Base-by-base conservation (phyloP, 2,329 filamentous ascomycete species). In the Ophiostoma tasmaniense region DNA sequence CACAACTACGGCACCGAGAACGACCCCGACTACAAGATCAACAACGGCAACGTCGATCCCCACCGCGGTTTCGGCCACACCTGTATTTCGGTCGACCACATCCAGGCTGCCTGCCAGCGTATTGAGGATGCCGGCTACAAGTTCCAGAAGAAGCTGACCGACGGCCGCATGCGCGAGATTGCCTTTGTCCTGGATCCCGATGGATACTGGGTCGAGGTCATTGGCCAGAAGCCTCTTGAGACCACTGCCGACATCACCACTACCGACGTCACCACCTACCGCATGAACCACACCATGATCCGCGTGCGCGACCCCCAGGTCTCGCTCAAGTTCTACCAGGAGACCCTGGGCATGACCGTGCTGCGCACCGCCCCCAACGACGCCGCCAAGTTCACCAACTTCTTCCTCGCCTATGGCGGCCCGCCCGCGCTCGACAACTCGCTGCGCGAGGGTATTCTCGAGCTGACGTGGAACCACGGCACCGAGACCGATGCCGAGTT, bases 141-240 rank as follows among this genome's bases (percentile, higher is more conserved):
- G 72, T 99, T 98, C 80, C 92, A 98, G 84, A 98, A 98, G 87
- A 96, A 92, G 80, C 82, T 98, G 69, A 87, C 87, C 0, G 94
- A 98, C 73, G 95, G 95, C 2, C 85, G 89, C 69, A 96, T 96
- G 91, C 85, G 85, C 75, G 80, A 91, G 75, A 96, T 98, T 75
- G 95, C 94, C 0, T 98, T 98, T 77, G 93, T 85, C 1, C 85
- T 97, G 68, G 93, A 96, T 74, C 93, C 93, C 0, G 92, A 97
- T 78, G 89, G 87, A 45, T 94, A 94, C 78, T 93, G 91, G 90
- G 89, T 95, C 3, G 91, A 95, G 79, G 83, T 96, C 64, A 87
- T 96, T 74, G 88, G 89, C 11, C 89, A 90, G 77, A 90, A 90
- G 75, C 80, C 78, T 75, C 61, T 92, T 5, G 89, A 92, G 72